These are phyloP conservation scores for Talaromyces islandicus DNA, from an alignment of 2,329 filamentous ascomycete species.

Conservation along the genomic window DNA sequence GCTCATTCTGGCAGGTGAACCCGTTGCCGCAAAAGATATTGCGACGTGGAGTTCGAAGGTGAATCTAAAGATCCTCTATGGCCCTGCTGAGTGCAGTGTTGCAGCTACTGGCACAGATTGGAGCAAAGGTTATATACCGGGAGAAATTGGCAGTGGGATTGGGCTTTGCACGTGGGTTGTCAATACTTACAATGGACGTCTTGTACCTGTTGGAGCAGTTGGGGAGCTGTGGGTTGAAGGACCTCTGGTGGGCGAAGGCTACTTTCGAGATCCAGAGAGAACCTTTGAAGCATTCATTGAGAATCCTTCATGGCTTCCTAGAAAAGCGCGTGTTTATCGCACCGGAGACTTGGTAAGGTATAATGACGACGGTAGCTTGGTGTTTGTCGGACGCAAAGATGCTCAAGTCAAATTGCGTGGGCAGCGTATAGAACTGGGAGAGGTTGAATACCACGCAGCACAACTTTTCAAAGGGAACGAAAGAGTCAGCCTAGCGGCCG, in stretches of 20 bases:
- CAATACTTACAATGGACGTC: background rate
- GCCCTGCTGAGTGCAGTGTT: background rate
- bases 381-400: conserved; percentile 26
- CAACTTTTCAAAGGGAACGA: background rate
- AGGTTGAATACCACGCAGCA: conserved; percentile 24
- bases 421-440: conserved; percentile 36
- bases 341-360: conserved; percentile 23
- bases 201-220: conserved; percentile 33
- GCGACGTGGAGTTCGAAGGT: background rate
- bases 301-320: conserved; percentile 1
- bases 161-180: conserved; percentile 3
- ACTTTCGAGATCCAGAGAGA: conserved; percentile 20
- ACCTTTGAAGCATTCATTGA: conserved; percentile 20
- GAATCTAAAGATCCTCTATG: background rate
- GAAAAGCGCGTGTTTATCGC: conserved; percentile 31
- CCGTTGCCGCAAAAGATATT: background rate
- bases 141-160: conserved; percentile 1
- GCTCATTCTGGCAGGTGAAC: background rate
- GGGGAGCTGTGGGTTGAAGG: conserved; percentile 39
- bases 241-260: conserved; percentile 20
- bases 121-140: background rate
- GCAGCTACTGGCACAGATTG: background rate
- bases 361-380: conserved; percentile 29
- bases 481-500: background rate
- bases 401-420: conserved; percentile 37